These are phyloP conservation scores for Blastobotrys serpentis DNA, from an alignment of 1,139 yeast species.

Conservation along the genomic window DNA sequence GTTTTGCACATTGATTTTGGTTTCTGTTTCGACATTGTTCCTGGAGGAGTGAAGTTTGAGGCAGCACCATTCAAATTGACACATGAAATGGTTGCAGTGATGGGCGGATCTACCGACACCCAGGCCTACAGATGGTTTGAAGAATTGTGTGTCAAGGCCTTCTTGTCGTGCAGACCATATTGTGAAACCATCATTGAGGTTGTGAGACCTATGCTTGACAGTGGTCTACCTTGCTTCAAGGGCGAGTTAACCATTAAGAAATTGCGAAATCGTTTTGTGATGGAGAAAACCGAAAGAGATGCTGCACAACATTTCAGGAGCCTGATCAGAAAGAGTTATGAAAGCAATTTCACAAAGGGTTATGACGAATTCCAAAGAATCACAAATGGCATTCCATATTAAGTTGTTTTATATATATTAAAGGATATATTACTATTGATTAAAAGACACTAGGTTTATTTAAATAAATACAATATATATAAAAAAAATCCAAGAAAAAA, in stretches of 20 bases:
- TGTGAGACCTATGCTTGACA: constrained; percentile 89
- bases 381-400: constrained; percentile 95
- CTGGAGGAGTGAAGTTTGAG: constrained; percentile 97
- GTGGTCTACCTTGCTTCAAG: constrained; percentile 96
- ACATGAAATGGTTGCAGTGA: constrained; percentile 90
- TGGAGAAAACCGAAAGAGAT: constrained; percentile 76
- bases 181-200: constrained; percentile 83
- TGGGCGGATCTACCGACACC: constrained; percentile 84
- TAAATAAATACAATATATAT: constrained; percentile 15
- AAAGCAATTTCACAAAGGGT: constrained; percentile 86
- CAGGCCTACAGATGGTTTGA: constrained; percentile 94
- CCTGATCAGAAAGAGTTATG: constrained; percentile 77
- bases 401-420: constrained; percentile 18
- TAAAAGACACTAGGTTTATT: constrained; percentile 10
- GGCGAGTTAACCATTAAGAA: constrained; percentile 75
- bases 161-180: constrained; percentile 83
- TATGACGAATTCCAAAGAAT: constrained; percentile 96
- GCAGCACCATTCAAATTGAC: constrained; percentile 97
- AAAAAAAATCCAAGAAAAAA: constrained; percentile 16
- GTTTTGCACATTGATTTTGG: constrained; percentile 96
- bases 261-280: constrained; percentile 75
- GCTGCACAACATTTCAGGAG: constrained; percentile 78
- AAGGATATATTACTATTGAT: constrained; percentile 5
- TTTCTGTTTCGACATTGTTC: constrained; percentile 96
- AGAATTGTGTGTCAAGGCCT: constrained; percentile 91